Percentiles rank a stretch among this genome's conserved stretches.
Conservation (phyloP, 1,284 basidiomycete genomes). For the Singerocomus rubriflavus region DNA sequence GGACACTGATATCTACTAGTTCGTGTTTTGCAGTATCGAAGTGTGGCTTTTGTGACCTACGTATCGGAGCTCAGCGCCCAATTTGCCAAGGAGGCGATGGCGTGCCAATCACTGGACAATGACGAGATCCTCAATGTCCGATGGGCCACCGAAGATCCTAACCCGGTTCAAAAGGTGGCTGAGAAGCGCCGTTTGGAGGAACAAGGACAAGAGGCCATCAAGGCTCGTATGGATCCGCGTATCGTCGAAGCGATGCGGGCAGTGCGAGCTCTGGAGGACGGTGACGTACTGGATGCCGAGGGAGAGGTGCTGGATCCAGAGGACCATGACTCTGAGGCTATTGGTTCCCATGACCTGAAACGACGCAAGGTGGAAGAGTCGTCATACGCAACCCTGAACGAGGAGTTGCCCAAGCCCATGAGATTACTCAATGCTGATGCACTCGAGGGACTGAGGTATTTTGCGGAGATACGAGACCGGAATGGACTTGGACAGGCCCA, state of each 20-base stretch:
- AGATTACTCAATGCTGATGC: slow-evolving; percentile 78
- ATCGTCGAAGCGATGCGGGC: slow-evolving; percentile 85
- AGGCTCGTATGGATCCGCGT: slow-evolving; percentile 76
- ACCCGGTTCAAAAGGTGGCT: slow-evolving; percentile 80
- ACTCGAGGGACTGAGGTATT: slow-evolving; percentile 82
- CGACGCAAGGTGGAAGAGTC: slow-evolving; percentile 36
- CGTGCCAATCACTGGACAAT: slow-evolving; percentile 95
- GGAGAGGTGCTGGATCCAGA: slow-evolving; percentile 34
- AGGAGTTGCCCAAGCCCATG: slow-evolving; percentile 30
- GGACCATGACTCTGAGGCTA: slow-evolving; percentile 33
- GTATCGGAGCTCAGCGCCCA: slow-evolving; percentile 83
- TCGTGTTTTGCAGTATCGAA: slow-evolving; percentile 89
- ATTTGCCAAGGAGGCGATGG: slow-evolving; percentile 99
- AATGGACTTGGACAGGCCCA: slow-evolving; percentile 34
- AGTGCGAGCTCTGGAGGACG: slow-evolving; percentile 84
- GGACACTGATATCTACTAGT: slow-evolving; percentile 44
- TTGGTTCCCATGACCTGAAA: slow-evolving; percentile 40
- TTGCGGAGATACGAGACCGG: slow-evolving; percentile 73
- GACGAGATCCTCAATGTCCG: slow-evolving; percentile 98
- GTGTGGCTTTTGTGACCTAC: slow-evolving; percentile 97
- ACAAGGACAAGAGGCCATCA: slow-evolving; percentile 81
- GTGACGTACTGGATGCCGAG: slow-evolving; percentile 52
- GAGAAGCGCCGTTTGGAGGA: slow-evolving; percentile 82
- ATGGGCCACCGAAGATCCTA: slow-evolving; percentile 97
- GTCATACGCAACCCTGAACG: slow-evolving; percentile 9